Conservation (phyloP, 2,329 filamentous ascomycete genomes). For the Fusarium sp. region DNA sequence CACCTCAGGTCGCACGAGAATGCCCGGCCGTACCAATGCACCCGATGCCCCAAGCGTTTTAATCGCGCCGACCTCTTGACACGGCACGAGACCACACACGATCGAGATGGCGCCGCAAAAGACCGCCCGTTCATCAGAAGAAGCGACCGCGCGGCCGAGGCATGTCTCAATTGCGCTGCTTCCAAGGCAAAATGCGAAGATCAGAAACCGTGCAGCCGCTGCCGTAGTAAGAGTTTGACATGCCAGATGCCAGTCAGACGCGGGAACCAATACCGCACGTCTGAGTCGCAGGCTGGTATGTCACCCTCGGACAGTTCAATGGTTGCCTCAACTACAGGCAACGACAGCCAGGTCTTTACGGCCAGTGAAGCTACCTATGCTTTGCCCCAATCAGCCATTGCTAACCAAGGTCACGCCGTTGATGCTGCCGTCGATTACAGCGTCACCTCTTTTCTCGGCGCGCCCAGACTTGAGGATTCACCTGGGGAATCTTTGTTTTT, state of each 20-base stretch:
- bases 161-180: constrained; percentile 41
- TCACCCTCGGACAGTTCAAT: constrained; percentile 38
- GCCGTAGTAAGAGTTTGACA: constrained; percentile 38
- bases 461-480: constrained; percentile 22
- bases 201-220: constrained; percentile 41
- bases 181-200: constrained; percentile 43
- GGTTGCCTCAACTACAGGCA: constrained; percentile 28
- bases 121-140: constrained; percentile 40
- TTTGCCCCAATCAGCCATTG: constrained; percentile 12
- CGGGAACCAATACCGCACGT: constrained; percentile 38
- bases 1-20: constrained; percentile 42
- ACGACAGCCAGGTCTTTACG: constrained; percentile 27
- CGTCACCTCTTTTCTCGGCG: constrained; percentile 23
- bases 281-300: constrained; percentile 36
- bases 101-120: constrained; percentile 40
- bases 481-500: constrained; percentile 27
- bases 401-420: constrained; percentile 20
- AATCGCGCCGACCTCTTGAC: constrained; percentile 41
- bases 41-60: constrained; percentile 41
- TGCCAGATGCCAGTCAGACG: constrained; percentile 41
- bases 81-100: constrained; percentile 41
- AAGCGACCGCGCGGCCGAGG: constrained; percentile 40
- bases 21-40: constrained; percentile 41
- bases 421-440: constrained; percentile 31
- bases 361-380: constrained; percentile 29